phyloP scores from a whole-genome alignment of 2,329 filamentous ascomycete species.

The Diaporthe capsici region DNA sequence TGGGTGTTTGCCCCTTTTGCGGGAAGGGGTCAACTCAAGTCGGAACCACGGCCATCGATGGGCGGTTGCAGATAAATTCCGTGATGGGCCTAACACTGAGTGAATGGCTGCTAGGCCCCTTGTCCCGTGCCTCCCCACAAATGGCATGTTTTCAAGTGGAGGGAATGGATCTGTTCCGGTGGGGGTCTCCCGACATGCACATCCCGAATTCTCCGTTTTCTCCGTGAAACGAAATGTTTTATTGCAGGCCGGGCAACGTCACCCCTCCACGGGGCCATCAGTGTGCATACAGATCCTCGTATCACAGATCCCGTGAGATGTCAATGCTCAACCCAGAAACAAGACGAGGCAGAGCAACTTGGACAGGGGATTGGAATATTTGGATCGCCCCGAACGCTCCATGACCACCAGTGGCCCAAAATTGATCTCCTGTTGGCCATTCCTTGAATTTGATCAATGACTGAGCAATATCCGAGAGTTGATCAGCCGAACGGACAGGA shows the following conservation, averaged over 20 bases:
- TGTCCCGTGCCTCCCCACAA: constrained; percentile 17
- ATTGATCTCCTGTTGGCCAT: constrained; percentile 2
- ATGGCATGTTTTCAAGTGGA: constrained; percentile 29
- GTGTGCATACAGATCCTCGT: background rate
- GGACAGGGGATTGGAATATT: background rate
- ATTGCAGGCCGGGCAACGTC: constrained; percentile 31
- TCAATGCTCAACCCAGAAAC: background rate
- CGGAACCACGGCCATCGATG: constrained; percentile 30
- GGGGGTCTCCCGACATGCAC: constrained; percentile 24
- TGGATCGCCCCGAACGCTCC: background rate
- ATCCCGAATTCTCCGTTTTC: constrained; percentile 9
- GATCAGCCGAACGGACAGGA: constrained; percentile 77
- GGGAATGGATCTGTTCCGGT: constrained; percentile 1
- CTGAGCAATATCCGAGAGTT: constrained; percentile 46
- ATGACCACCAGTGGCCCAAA: background rate
- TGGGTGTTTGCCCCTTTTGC: constrained; percentile 9
- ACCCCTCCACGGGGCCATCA: background rate
- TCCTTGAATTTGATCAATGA: background rate
- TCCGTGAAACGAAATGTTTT: constrained; percentile 36
- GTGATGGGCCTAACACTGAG: background rate
- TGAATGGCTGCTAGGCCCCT: constrained; percentile 8
- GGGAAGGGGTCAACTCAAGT: background rate
- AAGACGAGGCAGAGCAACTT: background rate
- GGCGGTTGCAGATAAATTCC: constrained; percentile 35
- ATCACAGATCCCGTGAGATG: background rate